phyloP scores from a whole-genome alignment of 192 early-diverging fungal species.

The Chytriomyces hyalinus region DNA sequence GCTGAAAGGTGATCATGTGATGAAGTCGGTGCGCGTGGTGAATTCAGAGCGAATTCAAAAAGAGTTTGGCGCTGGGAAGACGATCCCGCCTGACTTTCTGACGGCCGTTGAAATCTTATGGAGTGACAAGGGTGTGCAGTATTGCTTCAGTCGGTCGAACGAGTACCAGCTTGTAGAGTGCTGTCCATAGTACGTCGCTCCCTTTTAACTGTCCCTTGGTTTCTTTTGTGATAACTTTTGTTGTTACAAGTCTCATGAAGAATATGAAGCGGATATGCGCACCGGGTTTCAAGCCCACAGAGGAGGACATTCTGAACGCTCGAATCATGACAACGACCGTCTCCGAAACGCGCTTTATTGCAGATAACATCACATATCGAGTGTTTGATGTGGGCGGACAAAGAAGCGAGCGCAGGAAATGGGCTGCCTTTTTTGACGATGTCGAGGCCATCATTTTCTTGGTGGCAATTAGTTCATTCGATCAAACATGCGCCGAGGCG shows the following conservation, averaged over 20 bases:
- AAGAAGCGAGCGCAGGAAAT: slow-evolving; percentile 95
- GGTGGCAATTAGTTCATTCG: slow-evolving; percentile 92
- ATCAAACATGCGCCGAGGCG: slow-evolving; percentile 74
- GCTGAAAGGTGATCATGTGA: no score
- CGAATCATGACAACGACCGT: slow-evolving; percentile 96
- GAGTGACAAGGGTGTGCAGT: slow-evolving; percentile 80
- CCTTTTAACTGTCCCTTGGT: neutral
- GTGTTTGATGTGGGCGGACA: slow-evolving; percentile 98
- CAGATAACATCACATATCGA: slow-evolving; percentile 86
- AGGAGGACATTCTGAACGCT: slow-evolving; percentile 94
- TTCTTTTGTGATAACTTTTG: slow-evolving; percentile 1
- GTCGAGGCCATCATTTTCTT: slow-evolving; percentile 95
- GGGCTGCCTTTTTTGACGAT: slow-evolving; percentile 98
- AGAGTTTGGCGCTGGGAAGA: no score
- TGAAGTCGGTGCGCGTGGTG: no score
- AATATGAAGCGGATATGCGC: slow-evolving; percentile 83
- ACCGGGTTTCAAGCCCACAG: slow-evolving; percentile 82
- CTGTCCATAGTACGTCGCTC: slow-evolving; percentile 75
- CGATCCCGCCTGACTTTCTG: slow-evolving; percentile 47
- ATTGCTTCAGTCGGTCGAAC: slow-evolving; percentile 76
- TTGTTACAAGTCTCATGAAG: slow-evolving; percentile 79
- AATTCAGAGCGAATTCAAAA: no score
- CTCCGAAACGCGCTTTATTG: slow-evolving; percentile 88
- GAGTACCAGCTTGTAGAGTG: slow-evolving; percentile 98
- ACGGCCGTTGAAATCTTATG: slow-evolving; percentile 83